Base-by-base conservation (phyloP, 2,329 filamentous ascomycete species). In the Trichoderma cornu-damae region DNA sequence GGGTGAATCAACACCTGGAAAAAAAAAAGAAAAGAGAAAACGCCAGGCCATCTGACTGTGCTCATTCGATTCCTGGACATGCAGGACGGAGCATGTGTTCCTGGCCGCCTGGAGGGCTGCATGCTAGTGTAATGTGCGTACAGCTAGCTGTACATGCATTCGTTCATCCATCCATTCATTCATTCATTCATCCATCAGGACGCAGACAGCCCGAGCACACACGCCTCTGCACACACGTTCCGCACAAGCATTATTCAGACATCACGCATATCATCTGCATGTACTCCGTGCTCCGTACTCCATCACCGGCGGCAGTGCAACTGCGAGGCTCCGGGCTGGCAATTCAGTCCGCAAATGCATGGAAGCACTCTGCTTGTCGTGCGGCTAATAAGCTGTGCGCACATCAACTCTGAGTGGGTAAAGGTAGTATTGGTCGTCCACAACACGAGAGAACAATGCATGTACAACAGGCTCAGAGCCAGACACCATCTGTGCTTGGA, bases 41-140 rank as follows among this genome's bases (percentile, higher is more conserved):
- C 54, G 24, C 20, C 47, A 35, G 43, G 18, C 49, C 59, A 48
- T 57, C 59, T 61, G 60, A 60, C 59, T 47, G 50, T 40, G 35
- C 48, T 16, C 47, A 37, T 43, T 40, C 35, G 51, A 56, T 16
- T 34, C 14, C n/a, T 18, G 14, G 32, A 14, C 56, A 58, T 59
- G 57, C 57, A 57, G 40, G 51, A 47, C 51, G 52, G 57, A 56
- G 51, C 60, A 42, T 61, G 58, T 59, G 58, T 59, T 51, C 61
- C 59, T 59, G 62, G 60, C 60, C 62, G 55, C 61, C 62, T 61
- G 60, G 61, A 60, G 40, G 43, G 43, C 43, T 44, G 42, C 51
- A 47, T 43, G 26, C 51, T 35, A 20, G 20, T 47, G 42, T 44
- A 35, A 44, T 49, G 46, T 50, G 54, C 20, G 54, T 37, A 50